Evolutionary conservation across 495 filamentous ascomycete species (phyloP), one percentile per base, ranked within the genome.

Genomic region (Daldinia bambusicola): DNA sequence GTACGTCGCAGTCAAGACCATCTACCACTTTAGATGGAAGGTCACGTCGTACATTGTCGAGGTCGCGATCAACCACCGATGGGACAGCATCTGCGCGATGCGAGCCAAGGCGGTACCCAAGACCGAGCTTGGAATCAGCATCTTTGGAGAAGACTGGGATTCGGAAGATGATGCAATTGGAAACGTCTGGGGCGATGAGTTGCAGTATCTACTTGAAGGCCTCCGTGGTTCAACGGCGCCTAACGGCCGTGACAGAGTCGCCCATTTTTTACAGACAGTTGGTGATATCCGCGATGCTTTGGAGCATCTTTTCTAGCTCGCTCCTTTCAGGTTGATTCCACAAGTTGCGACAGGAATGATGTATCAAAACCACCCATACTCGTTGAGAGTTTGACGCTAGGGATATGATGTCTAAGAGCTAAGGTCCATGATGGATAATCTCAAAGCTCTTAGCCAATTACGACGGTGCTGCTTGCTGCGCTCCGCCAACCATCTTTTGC

Each of bases 101-200:
- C 57, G 34, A 8, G 31, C 40, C 0, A 40, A 72, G 20, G 72
- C 66, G 4, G 51, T 9, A 5, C 63, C 70, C 26, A 68, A 62
- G 6, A 61, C 75, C 50, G 43, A 77, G 10, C 86, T 86, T 77
- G 84, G 81, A 4, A 81, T 86, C 8, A 80, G 81, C 0, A 45
- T 91, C 4, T 87, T 81, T 59, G 80, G 85, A 51, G 76, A 78
- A 2, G 56, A 76, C 26, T 91, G 89, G 89, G 84, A 88, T 41
- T 59, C 71, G 36, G 76, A 74, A 36, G 67, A 73, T 1, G 69
- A 75, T 31, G 59, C 51, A 9, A 60, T 69, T 2, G 73, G 67
- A 20, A 79, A 76, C 4, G 67, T 71, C n/a, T 87, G 85, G 80
- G 70, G 75, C 18, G 74, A 78, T 14, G 74, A 74, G 8, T 69